Base-by-base conservation (phyloP, 805 yeast species). In the Saccharomycopsis oosterbeekiorum region DNA sequence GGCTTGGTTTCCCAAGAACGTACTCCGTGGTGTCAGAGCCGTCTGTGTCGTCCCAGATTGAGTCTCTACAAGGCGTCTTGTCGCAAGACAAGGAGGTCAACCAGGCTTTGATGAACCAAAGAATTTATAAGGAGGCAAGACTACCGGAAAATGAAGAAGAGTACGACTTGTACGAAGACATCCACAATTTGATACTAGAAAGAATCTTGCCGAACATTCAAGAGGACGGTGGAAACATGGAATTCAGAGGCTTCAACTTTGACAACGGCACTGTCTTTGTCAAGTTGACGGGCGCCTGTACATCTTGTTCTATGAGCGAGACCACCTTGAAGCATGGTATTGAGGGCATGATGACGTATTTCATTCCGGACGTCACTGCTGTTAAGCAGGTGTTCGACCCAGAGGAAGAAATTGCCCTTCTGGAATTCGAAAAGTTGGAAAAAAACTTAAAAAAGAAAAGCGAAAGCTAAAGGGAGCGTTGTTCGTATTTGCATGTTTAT, bases 211-310 rank as follows among this genome's bases (percentile, higher is more conserved):
- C 99, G 1, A 97, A 98, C 0, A 91, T 94, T 62, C 96, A 91
- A 75, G 99, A 94, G 69, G 99, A 94, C 69, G 99, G 99, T 65
- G 99, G 99, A 40, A 98, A 94, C 70, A 85, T 94, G 64, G 92
- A 89, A 68, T 96, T 84, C 71, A 81, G 88, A 62, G 94, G 89
- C 5, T 92, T 89, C 70, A 89, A 89, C 61, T 90, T 87, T 65
- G 89, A 86, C 62, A 80, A 87, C 0, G 99, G 99, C 1, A 84
- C 87, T 14, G 98, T 96, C 6, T 88, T 83, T 71, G 81, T 94
- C 67, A 90, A 88, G 71, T 77, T 94, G 55, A 92, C 89, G 68
- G 99, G 99, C 57, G 98, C 99, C 8, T 94, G 99, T 75, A 86
- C 96, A 60, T 82, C 96, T 1, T 94, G 99, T 68, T 90, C 96